Percentiles rank a stretch among this genome's conserved stretches.
phyloP scores from a whole-genome alignment of 305 asterid species.

The Fraxinus platypoda region DNA sequence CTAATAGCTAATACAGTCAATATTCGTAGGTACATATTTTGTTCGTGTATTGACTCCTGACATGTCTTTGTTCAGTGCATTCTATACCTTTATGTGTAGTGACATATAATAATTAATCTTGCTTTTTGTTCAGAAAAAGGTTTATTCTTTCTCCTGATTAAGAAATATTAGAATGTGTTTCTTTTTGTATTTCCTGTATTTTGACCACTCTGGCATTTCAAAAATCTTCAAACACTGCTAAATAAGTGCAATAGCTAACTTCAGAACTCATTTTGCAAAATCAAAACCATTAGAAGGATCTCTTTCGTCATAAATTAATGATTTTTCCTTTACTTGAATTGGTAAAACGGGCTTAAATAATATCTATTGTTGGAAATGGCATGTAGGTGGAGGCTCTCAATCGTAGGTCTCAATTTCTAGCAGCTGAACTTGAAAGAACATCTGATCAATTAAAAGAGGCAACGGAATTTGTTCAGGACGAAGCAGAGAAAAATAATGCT shows the following conservation, averaged over 20 bases:
- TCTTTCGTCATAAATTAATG: background rate
- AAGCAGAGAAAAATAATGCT: conserved; percentile 49
- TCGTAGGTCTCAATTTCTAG: conserved; percentile 46
- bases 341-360: background rate
- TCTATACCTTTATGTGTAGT: background rate
- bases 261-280: background rate
- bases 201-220: background rate
- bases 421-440: conserved; percentile 52
- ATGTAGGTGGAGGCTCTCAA: conserved; percentile 59
- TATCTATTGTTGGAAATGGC: conserved; percentile 12
- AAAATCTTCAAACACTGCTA: background rate
- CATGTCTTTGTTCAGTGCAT: background rate
- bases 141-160: background rate
- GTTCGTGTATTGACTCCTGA: background rate
- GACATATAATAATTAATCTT: background rate
- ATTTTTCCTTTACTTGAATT: background rate
- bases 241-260: background rate
- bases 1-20: background rate
- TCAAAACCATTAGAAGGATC: background rate
- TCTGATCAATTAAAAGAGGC: conserved; percentile 48
- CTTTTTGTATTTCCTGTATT: background rate
- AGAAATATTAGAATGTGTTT: background rate
- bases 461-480: conserved; percentile 36
- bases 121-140: background rate
- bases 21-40: conserved; percentile 7